phyloP scores from a whole-genome alignment of 2,329 filamentous ascomycete genomes.

The Ceratocystis alfenasii region DNA sequence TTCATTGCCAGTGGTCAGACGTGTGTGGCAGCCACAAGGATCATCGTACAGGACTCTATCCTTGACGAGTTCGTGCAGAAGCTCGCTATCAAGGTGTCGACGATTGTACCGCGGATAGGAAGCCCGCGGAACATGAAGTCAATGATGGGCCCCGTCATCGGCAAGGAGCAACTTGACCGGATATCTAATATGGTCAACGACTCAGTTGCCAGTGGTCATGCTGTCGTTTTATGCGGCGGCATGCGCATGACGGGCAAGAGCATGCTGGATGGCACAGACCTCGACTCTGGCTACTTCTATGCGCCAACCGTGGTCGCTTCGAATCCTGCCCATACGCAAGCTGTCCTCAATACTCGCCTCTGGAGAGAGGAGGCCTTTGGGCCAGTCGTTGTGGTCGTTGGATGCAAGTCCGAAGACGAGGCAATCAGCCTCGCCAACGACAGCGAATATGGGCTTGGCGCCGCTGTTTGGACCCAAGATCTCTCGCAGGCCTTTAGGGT shows the following conservation, averaged over 20 bases:
- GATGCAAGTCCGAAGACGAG: conserved; percentile 29
- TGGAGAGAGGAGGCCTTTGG: conserved; percentile 55
- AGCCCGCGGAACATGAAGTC: conserved; percentile 29
- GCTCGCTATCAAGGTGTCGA: conserved; percentile 41
- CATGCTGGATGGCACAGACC: conserved; percentile 35
- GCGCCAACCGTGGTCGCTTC: conserved; percentile 33
- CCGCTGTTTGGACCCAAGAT: conserved; percentile 45
- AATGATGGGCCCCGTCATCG: conserved; percentile 36
- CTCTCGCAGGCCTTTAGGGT: conserved; percentile 36
- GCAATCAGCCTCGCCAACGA: conserved; percentile 31
- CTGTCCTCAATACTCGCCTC: conserved; percentile 31
- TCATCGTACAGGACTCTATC: conserved; percentile 44
- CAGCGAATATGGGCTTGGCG: conserved; percentile 44
- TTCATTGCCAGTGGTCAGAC: conserved; percentile 45
- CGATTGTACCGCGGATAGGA: conserved; percentile 31
- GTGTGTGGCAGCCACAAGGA: conserved; percentile 47
- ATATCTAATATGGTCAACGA: conserved; percentile 50
- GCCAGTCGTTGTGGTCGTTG: conserved; percentile 48
- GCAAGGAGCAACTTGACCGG: conserved; percentile 31
- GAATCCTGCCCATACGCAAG: conserved; percentile 34
- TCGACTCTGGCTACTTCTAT: conserved; percentile 39
- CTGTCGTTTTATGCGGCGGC: conserved; percentile 25
- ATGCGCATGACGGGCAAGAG: conserved; percentile 35
- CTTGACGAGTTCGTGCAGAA: conserved; percentile 44
- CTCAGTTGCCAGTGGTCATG: conserved; percentile 30